phyloP scores from a whole-genome alignment of 768 basidiomycete species.

The Agrocybe chaxingu region DNA sequence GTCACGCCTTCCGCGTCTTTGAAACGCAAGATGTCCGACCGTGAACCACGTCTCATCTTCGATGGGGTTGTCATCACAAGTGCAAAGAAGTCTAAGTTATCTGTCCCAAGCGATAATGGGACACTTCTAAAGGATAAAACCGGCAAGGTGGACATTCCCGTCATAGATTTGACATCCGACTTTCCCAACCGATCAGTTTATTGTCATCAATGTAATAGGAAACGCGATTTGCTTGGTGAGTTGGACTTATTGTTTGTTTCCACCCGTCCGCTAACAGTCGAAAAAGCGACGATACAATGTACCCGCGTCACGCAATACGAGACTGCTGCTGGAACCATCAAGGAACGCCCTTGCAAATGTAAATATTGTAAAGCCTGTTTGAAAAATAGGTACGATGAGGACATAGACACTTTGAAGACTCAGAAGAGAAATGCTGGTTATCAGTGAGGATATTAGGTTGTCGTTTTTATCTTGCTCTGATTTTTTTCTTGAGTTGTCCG shows the following conservation, averaged over 20 bases:
- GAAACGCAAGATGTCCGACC: constrained; percentile 51
- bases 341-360: constrained; percentile 44
- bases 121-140: constrained; percentile 18
- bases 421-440: constrained; percentile 33
- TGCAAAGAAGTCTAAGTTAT: constrained; percentile 31
- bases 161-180: constrained; percentile 25
- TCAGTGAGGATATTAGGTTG: constrained; percentile 35
- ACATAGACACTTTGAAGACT: constrained; percentile 38
- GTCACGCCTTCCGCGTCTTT: constrained; percentile 23
- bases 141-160: constrained; percentile 25
- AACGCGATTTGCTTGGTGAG: constrained; percentile 51
- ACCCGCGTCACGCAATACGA: constrained; percentile 14
- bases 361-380: constrained; percentile 68
- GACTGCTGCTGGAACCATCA: constrained; percentile 3
- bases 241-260: constrained; percentile 4
- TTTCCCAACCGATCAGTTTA: constrained; percentile 44
- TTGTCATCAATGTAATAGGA: constrained; percentile 73
- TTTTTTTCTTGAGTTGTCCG: constrained; percentile 51
- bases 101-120: constrained; percentile 13
- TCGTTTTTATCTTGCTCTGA: not conserved
- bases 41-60: constrained; percentile 20
- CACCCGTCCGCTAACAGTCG: not conserved
- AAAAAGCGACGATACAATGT: constrained; percentile 26
- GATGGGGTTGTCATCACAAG: constrained; percentile 15
- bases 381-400: constrained; percentile 62